Evolutionary conservation across 2,329 filamentous ascomycete species (phyloP).

Genomic region (Chaetomium olivaceum): DNA sequence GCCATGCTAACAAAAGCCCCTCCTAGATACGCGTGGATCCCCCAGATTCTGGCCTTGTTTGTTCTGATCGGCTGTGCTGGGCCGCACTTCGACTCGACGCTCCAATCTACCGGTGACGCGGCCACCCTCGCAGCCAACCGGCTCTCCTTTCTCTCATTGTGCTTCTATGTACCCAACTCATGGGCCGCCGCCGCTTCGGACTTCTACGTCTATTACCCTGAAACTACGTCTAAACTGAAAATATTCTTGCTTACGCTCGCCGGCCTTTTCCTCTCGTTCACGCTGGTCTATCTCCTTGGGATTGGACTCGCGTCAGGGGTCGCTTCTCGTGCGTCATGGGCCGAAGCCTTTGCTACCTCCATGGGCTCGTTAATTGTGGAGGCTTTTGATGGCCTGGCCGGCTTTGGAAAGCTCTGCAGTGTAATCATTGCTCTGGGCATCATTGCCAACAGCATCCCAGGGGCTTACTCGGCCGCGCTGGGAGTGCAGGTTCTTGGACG

Average conservation of each 20-base stretch:
- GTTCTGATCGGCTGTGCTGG: slow-evolving; percentile 64
- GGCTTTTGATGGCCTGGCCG: slow-evolving; percentile 58
- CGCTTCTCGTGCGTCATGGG: slow-evolving; percentile 52
- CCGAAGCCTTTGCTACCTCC: slow-evolving; percentile 56
- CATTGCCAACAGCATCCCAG: slow-evolving; percentile 65
- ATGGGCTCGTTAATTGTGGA: slow-evolving; percentile 66
- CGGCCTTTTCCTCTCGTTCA: slow-evolving; percentile 59
- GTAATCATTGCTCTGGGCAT: slow-evolving; percentile 65
- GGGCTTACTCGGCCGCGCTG: slow-evolving; percentile 65
- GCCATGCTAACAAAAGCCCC: neutral
- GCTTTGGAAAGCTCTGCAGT: slow-evolving; percentile 67
- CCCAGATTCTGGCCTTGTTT: slow-evolving; percentile 60
- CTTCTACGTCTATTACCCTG: slow-evolving; percentile 59
- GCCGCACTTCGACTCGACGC: slow-evolving; percentile 57
- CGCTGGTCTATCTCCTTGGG: slow-evolving; percentile 61
- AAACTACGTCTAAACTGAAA: slow-evolving; percentile 33
- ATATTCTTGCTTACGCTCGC: slow-evolving; percentile 58
- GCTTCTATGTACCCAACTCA: slow-evolving; percentile 63
- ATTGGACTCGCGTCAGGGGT: slow-evolving; percentile 64
- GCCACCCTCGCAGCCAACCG: slow-evolving; percentile 56
- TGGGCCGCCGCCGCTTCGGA: slow-evolving; percentile 65
- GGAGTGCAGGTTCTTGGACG: slow-evolving; percentile 67
- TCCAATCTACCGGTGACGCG: slow-evolving; percentile 51
- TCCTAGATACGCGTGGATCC: slow-evolving; percentile 61
- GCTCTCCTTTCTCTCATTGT: slow-evolving; percentile 70